A percentile compares a stretch with the other conserved stretches of the same genome.
These are phyloP conservation scores for Ascochyta clinopodiicola DNA, from an alignment of 2,329 filamentous ascomycete species.

Conservation along the genomic window DNA sequence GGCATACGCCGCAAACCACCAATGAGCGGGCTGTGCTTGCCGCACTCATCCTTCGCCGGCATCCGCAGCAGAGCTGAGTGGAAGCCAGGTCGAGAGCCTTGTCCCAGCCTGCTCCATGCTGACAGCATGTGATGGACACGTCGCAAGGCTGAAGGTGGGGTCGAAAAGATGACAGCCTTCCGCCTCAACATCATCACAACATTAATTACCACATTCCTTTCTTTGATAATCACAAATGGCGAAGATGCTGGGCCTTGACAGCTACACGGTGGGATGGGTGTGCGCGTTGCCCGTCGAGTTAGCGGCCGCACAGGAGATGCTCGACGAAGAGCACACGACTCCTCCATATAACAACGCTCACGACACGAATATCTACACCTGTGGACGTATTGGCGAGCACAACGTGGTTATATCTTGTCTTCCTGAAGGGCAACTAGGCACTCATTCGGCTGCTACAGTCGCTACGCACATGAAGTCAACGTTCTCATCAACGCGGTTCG, in stretches of 20 bases:
- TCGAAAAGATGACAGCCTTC: too few species aligned
- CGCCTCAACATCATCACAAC: too few species aligned
- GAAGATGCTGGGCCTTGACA: conserved; percentile 12
- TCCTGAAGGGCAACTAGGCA: conserved; percentile 30
- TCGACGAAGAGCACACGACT: background rate
- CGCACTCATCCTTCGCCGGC: too few species aligned
- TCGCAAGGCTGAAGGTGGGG: too few species aligned
- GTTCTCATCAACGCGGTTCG: conserved; percentile 35
- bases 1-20: too few species aligned
- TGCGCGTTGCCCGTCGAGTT: conserved; percentile 22
- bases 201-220: too few species aligned
- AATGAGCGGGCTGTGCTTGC: too few species aligned
- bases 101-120: too few species aligned
- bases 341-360: background rate
- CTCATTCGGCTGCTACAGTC: conserved; percentile 35
- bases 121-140: too few species aligned
- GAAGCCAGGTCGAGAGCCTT: too few species aligned
- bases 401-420: conserved; percentile 2
- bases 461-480: conserved; percentile 35
- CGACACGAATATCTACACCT: conserved; percentile 6
- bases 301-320: conserved; percentile 16
- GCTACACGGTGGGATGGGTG: conserved; percentile 26
- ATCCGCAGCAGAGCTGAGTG: too few species aligned
- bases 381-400: conserved; percentile 3
- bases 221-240: too few species aligned